These are phyloP conservation scores for Rhodotorula kratochvilovae DNA, from an alignment of 768 basidiomycete species.

Conservation along the genomic window DNA sequence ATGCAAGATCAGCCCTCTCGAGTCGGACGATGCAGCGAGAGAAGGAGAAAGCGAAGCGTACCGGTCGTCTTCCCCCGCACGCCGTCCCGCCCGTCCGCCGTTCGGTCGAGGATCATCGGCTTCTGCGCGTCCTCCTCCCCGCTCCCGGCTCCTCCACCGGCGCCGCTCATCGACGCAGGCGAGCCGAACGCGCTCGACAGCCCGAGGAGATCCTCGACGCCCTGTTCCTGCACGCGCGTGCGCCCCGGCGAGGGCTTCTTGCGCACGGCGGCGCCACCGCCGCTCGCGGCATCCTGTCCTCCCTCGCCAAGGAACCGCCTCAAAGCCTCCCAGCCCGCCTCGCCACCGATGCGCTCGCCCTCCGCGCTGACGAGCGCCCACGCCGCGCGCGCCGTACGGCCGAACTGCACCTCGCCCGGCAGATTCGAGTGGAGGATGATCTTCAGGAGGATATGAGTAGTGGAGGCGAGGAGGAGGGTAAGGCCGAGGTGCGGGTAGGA, in stretches of 20 bases:
- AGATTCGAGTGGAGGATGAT: slow-evolving; percentile 42
- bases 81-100: slow-evolving; percentile 10
- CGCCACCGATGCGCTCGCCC: not conserved
- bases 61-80: slow-evolving; percentile 30
- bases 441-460: slow-evolving; percentile 31
- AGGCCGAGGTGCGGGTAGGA: slow-evolving; percentile 41
- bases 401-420: slow-evolving; percentile 41
- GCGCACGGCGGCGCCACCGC: not conserved
- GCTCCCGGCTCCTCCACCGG: not conserved
- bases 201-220: slow-evolving; percentile 12
- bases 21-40: not conserved
- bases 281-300: no score
- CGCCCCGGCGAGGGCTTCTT: not conserved
- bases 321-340: not conserved
- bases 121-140: not conserved
- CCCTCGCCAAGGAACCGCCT: not conserved
- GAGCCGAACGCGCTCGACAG: not conserved
- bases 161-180: not conserved
- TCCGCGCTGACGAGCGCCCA: slow-evolving; percentile 8
- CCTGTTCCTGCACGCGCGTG: not conserved
- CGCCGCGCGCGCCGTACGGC: slow-evolving; percentile 18
- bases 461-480: slow-evolving; percentile 36
- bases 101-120: slow-evolving; percentile 36
- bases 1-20: not conserved
- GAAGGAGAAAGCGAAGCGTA: not conserved